phyloP scores from a whole-genome alignment of 768 basidiomycete species.

The Dendrothele bispora region DNA sequence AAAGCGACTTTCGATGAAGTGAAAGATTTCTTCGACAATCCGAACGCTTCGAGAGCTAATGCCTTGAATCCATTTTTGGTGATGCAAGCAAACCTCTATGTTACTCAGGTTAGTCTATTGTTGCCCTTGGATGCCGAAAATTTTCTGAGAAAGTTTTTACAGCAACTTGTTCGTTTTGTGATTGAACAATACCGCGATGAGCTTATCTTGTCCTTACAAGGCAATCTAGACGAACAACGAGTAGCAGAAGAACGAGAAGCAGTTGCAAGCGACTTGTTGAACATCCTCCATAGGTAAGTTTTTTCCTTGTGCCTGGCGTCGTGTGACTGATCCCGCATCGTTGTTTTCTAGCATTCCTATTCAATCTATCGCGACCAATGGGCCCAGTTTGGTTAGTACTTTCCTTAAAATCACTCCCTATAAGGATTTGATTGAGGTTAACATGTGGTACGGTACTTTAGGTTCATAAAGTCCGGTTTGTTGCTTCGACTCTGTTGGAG shows the following conservation, averaged over 20 bases:
- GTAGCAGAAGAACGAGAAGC: conserved; percentile 77
- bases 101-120: conserved; percentile 71
- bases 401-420: too few relatives aligned
- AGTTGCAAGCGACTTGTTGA: conserved; percentile 84
- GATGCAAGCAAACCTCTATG: conserved; percentile 90
- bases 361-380: conserved; percentile 88
- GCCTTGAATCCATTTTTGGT: conserved; percentile 89
- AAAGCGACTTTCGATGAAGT: conserved; percentile 87
- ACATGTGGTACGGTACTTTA: conserved; percentile 25
- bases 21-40: conserved; percentile 90
- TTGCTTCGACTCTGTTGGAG: conserved; percentile 87
- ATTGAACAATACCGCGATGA: conserved; percentile 92
- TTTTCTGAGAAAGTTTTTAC: conserved; percentile 6
- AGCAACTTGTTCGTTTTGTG: conserved; percentile 94
- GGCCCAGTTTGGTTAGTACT: conserved; percentile 65
- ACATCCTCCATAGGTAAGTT: conserved; percentile 75
- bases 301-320: neutral
- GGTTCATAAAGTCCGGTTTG: conserved; percentile 93
- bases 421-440: too few relatives aligned
- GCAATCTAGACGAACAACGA: conserved; percentile 59
- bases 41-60: conserved; percentile 81
- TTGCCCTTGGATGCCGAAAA: conserved; percentile 1
- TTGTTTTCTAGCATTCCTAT: conserved; percentile 71
- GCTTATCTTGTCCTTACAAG: conserved; percentile 67
- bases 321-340: neutral